A percentile compares a stretch with the other conserved stretches of the same genome.
These are phyloP conservation scores for Plasmodium ovale DNA, from an alignment of 169 alveolate genomes.

Conservation along the genomic window DNA sequence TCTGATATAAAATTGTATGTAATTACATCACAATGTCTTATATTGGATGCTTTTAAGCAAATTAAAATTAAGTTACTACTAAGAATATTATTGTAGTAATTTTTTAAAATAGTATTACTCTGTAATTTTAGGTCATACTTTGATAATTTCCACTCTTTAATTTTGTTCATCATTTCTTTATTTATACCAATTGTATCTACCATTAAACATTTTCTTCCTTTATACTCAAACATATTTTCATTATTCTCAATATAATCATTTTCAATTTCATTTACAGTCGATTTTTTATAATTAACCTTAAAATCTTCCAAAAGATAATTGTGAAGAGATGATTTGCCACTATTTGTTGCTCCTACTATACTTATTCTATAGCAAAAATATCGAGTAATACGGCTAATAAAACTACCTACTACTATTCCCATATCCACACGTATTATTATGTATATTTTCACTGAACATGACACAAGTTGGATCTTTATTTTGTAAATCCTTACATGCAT, in stretches of 20 bases:
- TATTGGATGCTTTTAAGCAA: conserved; percentile 9
- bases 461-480: no score
- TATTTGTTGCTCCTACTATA: conserved; percentile 62
- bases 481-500: no score
- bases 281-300: conserved; percentile 37
- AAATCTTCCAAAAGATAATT: conserved; percentile 18
- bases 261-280: conserved; percentile 13
- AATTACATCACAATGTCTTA: conserved; percentile 37
- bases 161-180: conserved; percentile 37
- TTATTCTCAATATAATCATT: conserved; percentile 29
- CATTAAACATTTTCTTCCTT: conserved; percentile 29
- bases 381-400: no score
- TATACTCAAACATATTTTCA: conserved; percentile 16
- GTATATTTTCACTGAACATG: no score
- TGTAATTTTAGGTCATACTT: not conserved
- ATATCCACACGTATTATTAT: no score
- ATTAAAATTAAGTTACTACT: conserved; percentile 38
- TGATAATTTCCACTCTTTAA: conserved; percentile 2
- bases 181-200: conserved; percentile 56
- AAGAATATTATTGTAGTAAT: conserved; percentile 14
- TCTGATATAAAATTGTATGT: conserved; percentile 22
- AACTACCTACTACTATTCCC: no score
- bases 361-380: conserved; percentile 24
- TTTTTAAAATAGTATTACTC: conserved; percentile 22
- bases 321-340: conserved; percentile 59